Evolutionary conservation across 2,329 filamentous ascomycete species (phyloP).

Genomic region (Trichoderma cornu-damae): DNA sequence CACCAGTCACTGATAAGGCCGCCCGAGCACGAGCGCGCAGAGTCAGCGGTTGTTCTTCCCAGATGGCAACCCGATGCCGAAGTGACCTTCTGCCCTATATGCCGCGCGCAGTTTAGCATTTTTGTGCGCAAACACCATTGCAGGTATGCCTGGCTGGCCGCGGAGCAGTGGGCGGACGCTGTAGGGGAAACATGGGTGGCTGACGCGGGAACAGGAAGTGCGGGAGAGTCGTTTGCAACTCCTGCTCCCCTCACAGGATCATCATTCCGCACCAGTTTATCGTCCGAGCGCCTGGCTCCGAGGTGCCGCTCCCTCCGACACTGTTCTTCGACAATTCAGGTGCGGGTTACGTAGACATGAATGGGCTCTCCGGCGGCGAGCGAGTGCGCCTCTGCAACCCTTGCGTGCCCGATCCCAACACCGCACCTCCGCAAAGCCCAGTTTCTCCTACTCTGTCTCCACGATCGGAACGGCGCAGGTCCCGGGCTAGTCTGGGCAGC

Average conservation of each 20-base stretch:
- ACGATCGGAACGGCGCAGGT: slow-evolving; percentile 39
- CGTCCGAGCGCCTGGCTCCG: slow-evolving; percentile 63
- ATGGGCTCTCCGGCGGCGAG: slow-evolving; percentile 49
- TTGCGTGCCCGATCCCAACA: slow-evolving; percentile 58
- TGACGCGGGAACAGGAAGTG: slow-evolving; percentile 62
- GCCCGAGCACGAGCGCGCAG: background rate
- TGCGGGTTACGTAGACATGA: slow-evolving; percentile 40
- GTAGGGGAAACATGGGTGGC: slow-evolving; percentile 2
- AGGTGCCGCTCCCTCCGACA: slow-evolving; percentile 35
- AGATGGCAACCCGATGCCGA: slow-evolving; percentile 86
- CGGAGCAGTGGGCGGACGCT: background rate
- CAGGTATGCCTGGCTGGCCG: slow-evolving; percentile 48
- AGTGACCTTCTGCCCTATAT: slow-evolving; percentile 80
- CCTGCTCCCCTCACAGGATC: slow-evolving; percentile 90
- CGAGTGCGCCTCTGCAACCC: slow-evolving; percentile 57
- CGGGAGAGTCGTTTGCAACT: slow-evolving; percentile 81
- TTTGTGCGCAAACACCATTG: slow-evolving; percentile 92
- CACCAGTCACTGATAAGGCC: background rate
- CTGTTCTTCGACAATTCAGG: slow-evolving; percentile 38
- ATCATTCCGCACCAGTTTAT: slow-evolving; percentile 93
- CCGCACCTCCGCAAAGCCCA: slow-evolving; percentile 47
- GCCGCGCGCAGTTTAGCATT: slow-evolving; percentile 71
- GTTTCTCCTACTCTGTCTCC: slow-evolving; percentile 32
- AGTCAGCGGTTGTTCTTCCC: slow-evolving; percentile 52
- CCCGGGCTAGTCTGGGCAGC: slow-evolving; percentile 42